These are phyloP conservation scores for Ophiognomonia clavigignenti-juglandacearum DNA, from an alignment of 2,329 filamentous ascomycete genomes.

Conservation along the genomic window DNA sequence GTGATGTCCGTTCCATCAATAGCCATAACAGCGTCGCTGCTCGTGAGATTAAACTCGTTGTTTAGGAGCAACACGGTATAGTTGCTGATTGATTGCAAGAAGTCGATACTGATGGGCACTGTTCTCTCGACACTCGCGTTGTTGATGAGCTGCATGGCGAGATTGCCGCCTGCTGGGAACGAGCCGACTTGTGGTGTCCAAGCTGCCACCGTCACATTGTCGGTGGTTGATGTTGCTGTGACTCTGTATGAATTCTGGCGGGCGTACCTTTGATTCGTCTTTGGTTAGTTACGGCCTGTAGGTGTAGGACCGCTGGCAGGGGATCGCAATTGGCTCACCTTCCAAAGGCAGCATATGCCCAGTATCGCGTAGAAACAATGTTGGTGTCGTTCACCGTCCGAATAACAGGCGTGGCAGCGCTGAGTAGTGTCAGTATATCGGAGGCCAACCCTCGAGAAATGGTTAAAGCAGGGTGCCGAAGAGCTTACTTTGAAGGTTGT, in stretches of 20 bases:
- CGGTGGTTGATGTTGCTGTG: constrained; percentile 4
- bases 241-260: constrained; percentile 11
- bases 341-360: constrained; percentile 10
- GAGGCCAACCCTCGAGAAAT: neutral
- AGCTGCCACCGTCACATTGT: constrained; percentile 7
- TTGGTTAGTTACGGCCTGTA: no score
- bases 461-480: no score
- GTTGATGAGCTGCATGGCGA: constrained; percentile 16
- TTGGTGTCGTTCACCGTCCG: constrained; percentile 8
- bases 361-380: constrained; percentile 8
- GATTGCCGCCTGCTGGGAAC: constrained; percentile 10
- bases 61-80: constrained; percentile 5
- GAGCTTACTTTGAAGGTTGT: constrained; percentile 2
- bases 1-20: constrained; percentile 4
- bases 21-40: neutral
- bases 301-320: no score
- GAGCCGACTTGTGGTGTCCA: constrained; percentile 2
- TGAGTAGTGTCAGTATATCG: neutral
- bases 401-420: constrained; percentile 8
- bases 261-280: constrained; percentile 4
- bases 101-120: constrained; percentile 2
- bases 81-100: neutral
- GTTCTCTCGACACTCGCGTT: constrained; percentile 5
- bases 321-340: neutral
- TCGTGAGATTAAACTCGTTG: constrained; percentile 5